A percentile compares a stretch with the other conserved stretches of the same genome.
These are phyloP conservation scores for Ceratonia siliqua DNA, from an alignment of 306 rosid genomes.

Conservation along the genomic window DNA sequence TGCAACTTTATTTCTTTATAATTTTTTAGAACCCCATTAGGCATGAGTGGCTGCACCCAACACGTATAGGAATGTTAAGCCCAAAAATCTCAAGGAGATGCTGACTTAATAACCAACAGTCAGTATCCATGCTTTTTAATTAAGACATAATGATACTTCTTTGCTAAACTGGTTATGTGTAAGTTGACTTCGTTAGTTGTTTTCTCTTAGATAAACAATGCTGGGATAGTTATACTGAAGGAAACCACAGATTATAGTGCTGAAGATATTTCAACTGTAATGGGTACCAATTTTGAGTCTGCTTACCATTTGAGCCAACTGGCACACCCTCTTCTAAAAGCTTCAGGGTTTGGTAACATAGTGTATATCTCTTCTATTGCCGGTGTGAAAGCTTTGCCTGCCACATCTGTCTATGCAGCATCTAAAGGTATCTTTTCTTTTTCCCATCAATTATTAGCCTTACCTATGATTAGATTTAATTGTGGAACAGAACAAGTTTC, in stretches of 20 bases:
- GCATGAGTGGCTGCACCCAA: no score
- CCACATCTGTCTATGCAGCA: constrained; percentile 49
- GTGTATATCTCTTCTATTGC: constrained; percentile 34
- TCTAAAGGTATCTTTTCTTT: constrained; percentile 52
- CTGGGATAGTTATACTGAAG: neutral
- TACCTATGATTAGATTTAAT: no score
- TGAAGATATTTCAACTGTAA: constrained; percentile 21
- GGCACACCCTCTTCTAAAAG: constrained; percentile 46
- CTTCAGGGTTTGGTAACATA: constrained; percentile 39
- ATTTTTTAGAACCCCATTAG: no score
- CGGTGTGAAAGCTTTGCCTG: constrained; percentile 40
- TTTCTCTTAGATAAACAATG: constrained; percentile 47
- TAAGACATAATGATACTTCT: no score
- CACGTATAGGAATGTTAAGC: no score
- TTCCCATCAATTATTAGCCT: no score
- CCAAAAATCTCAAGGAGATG: no score
- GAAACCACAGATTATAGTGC: neutral
- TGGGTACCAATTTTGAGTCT: constrained; percentile 39
- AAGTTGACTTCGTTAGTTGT: neutral
- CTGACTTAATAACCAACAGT: no score
- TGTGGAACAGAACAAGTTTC: no score
- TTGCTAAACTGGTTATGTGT: neutral
- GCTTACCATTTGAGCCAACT: constrained; percentile 42
- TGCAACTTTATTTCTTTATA: no score
- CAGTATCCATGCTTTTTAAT: no score